These are phyloP conservation scores for Debaryomyces fabryi DNA, from an alignment of 1,139 yeast genomes.

Conservation along the genomic window DNA sequence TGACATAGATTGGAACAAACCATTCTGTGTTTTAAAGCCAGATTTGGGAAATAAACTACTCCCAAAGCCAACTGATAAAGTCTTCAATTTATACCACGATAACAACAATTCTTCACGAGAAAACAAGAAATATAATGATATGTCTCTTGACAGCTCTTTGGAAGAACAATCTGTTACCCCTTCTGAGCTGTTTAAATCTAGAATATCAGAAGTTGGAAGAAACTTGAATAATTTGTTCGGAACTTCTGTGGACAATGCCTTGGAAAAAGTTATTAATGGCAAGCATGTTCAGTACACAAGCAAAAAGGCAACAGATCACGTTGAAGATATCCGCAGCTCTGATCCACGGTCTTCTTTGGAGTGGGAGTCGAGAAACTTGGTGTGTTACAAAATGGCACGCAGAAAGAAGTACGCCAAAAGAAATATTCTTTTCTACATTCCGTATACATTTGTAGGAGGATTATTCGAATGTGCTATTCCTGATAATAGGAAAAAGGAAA, in stretches of 20 bases:
- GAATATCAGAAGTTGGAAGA: constrained; percentile 1
- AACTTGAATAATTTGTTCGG: constrained; percentile 13
- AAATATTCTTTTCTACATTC: constrained; percentile 53
- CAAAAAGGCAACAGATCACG: constrained; percentile 20
- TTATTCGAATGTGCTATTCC: constrained; percentile 55
- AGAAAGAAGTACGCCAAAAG: constrained; percentile 59
- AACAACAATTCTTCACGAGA: not conserved
- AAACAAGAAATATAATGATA: not conserved
- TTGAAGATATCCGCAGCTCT: constrained; percentile 23
- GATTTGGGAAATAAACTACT: constrained; percentile 18
- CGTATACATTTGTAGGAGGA: constrained; percentile 68
- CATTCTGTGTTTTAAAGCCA: constrained; percentile 52
- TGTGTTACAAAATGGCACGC: constrained; percentile 66
- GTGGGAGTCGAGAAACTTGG: constrained; percentile 38
- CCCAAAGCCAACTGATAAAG: constrained; percentile 15
- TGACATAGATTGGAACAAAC: constrained; percentile 55
- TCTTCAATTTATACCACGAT: constrained; percentile 13
- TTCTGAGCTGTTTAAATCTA: not conserved
- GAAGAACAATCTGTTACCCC: not conserved
- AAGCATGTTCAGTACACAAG: constrained; percentile 31
- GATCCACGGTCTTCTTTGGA: constrained; percentile 28
- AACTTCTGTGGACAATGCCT: constrained; percentile 22
- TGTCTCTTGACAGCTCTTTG: not conserved
- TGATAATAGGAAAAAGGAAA: constrained; percentile 20
- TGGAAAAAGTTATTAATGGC: constrained; percentile 27